Evolutionary conservation across 345 rosid genomes (phyloP), one percentile per base, ranked within the genome.

Genomic region (Citrus maxima): DNA sequence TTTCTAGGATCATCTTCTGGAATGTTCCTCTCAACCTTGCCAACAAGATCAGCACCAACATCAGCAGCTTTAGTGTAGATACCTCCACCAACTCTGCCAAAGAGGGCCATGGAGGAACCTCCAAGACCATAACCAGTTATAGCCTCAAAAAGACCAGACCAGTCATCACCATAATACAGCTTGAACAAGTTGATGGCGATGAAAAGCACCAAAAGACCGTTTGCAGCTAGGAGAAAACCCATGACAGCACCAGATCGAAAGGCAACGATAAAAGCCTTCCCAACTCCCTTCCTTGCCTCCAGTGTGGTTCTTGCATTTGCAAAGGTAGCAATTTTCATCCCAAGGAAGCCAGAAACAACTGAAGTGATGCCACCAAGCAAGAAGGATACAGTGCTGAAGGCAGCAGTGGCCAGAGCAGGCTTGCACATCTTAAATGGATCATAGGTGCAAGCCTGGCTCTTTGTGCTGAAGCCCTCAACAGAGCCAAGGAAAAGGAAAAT

Each of bases 31-130:
- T 92, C 97, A 55, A 92, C 90, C 84, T 92, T 92, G 67, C 97
- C 97, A 13, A 92, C 97, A 82, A 92, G 97, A 84, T 92, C 97
- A 25, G 94, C 97, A 90, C 97, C 94, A 56, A 92, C 97, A 87
- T 90, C 97, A 78, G 94, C 97, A 81, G 94, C 97, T 79, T 92
- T 92, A 46, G 94, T 92, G 84, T 92, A 92, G 74, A 92, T 92
- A 35, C 97, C 97, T 65, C 97, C 94, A 67, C 90, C 97, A 78
- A 92, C 97, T 88, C 94, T 89, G 30, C 94, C 94, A 80, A 92
- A 90, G 56, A 92, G 91, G 51, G 97, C 94, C 94, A 92, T 92
- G 70, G 97, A 92, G 71, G 97, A 92, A 77, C 97, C 97, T 38
- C 97, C 97, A 77, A 92, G 94, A 35, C 97, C 94, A 81, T 92